Conservation (phyloP, 2,329 filamentous ascomycete species). For the Verticillium klebahnii region DNA sequence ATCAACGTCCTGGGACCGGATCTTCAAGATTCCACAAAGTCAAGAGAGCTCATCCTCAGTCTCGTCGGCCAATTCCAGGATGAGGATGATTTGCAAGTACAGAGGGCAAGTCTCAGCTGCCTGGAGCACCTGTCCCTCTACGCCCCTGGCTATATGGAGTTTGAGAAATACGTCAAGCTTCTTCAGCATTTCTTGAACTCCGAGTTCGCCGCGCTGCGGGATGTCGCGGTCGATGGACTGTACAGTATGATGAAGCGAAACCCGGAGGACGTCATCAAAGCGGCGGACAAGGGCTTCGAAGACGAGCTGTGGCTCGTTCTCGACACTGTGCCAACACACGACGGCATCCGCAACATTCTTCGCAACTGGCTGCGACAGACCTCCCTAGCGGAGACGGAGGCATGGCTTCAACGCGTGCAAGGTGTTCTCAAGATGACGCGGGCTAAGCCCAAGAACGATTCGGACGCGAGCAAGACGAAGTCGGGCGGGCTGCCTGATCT, state of each 20-base stretch:
- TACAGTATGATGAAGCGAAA: slow-evolving; percentile 95
- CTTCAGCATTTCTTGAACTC: slow-evolving; percentile 76
- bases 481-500: slow-evolving; percentile 65
- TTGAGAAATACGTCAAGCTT: slow-evolving; percentile 74
- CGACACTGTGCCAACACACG: slow-evolving; percentile 70
- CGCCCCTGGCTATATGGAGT: slow-evolving; percentile 81
- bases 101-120: slow-evolving; percentile 75
- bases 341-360: slow-evolving; percentile 80
- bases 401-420: slow-evolving; percentile 90
- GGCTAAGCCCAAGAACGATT: slow-evolving; percentile 55
- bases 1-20: slow-evolving; percentile 96
- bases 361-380: slow-evolving; percentile 93
- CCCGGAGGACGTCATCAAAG: slow-evolving; percentile 73
- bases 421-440: slow-evolving; percentile 84
- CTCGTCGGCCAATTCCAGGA: slow-evolving; percentile 78
- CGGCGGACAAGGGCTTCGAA: slow-evolving; percentile 74
- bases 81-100: slow-evolving; percentile 60
- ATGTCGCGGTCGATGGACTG: slow-evolving; percentile 80
- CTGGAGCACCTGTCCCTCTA: slow-evolving; percentile 90
- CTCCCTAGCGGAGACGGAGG: slow-evolving; percentile 68
- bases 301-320: slow-evolving; percentile 89
- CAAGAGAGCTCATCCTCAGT: slow-evolving; percentile 85
- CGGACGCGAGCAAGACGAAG: slow-evolving; percentile 32
- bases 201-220: slow-evolving; percentile 62
- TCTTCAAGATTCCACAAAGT: slow-evolving; percentile 85